phyloP scores from a whole-genome alignment of 2,329 filamentous ascomycete genomes.

The Verticillium klebahnii region DNA sequence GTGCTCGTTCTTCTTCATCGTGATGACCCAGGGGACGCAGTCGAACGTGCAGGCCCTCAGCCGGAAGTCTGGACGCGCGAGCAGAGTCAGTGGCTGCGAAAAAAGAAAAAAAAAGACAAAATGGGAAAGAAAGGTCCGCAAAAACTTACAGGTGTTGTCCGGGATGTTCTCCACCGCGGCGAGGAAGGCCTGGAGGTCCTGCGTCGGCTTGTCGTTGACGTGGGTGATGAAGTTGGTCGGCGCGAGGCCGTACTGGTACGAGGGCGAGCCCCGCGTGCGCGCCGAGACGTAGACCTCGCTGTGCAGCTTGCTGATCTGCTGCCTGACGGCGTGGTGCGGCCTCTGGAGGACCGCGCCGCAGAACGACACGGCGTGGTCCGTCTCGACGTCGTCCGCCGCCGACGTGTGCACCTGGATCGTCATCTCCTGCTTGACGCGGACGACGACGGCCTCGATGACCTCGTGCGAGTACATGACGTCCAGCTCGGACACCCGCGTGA shows the following conservation, averaged over 20 bases:
- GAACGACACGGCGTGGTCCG: conserved; percentile 86
- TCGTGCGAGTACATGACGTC: conserved; percentile 96
- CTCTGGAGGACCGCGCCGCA: conserved; percentile 91
- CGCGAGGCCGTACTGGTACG: conserved; percentile 86
- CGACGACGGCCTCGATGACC: conserved; percentile 75
- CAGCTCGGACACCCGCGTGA: conserved; percentile 87
- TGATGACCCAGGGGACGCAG: conserved; percentile 98
- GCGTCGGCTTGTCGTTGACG: conserved; percentile 84
- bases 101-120: no score
- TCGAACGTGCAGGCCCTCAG: conserved; percentile 98
- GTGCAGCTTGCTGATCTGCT: conserved; percentile 95
- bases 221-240: conserved; percentile 97
- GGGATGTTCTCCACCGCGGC: conserved; percentile 79
- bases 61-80: conserved; percentile 65
- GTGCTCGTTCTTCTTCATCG: conserved; percentile 99
- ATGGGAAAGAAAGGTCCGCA: background rate
- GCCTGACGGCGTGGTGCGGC: conserved; percentile 91
- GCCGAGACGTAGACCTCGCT: conserved; percentile 95
- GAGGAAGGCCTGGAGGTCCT: conserved; percentile 76
- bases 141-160: conserved; percentile 77
- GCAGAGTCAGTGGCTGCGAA: no score
- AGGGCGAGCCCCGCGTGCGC: conserved; percentile 73
- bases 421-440: conserved; percentile 79
- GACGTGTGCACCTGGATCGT: conserved; percentile 77
- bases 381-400: conserved; percentile 85